Base-by-base conservation (phyloP, 2,329 filamentous ascomycete species). In the Pyricularia sp. region DNA sequence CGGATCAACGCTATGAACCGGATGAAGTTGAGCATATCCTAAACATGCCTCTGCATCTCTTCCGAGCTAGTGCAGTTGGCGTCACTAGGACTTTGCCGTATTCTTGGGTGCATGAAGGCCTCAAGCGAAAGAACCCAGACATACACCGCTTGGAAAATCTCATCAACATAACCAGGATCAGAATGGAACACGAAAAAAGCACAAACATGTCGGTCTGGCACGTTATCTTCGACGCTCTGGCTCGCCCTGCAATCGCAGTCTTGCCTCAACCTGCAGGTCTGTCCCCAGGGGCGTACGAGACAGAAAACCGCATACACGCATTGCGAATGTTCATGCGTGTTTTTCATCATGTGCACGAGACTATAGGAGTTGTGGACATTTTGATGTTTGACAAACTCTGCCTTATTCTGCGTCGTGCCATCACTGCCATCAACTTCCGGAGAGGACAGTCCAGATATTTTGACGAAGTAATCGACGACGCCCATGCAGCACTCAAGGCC, bases 181-280 rank as follows among this genome's bases (percentile, higher is more conserved):
- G 55, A 13, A 59, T 59, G 55, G 26, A 7, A 28, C 24, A 26
- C 13, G 55, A 26, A 59, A 22, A 13, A 59, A 16, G 9, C 7
- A 6, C 55, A 59, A 28, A 30, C 9, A 26, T 26, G 24, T 10
- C 24, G 10, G 24, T 59, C 0, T 82, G 79, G 80, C 74, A 78
- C 69, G 68, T 70, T 3, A 74, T 81, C 31, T 74, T 80, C 66
- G 69, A 70, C 65, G 73, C 75, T 3, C 71, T 83, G 53, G 74
- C 77, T 1, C 70, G 72, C 53, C 66, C 69, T 3, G 70, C 72
- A 55, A 64, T 77, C n/a, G 70, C 78, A 5, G 68, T 72, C 62
- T 70, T 28, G 72, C 65, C 28, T 65, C 9, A 61, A 66, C 12
- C 59, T 60, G 55, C 65, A 44, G 26, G n/a, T 28, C 24, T 28